These are phyloP conservation scores for Leptographium flavum DNA, from an alignment of 2,329 filamentous ascomycete genomes.

Conservation along the genomic window DNA sequence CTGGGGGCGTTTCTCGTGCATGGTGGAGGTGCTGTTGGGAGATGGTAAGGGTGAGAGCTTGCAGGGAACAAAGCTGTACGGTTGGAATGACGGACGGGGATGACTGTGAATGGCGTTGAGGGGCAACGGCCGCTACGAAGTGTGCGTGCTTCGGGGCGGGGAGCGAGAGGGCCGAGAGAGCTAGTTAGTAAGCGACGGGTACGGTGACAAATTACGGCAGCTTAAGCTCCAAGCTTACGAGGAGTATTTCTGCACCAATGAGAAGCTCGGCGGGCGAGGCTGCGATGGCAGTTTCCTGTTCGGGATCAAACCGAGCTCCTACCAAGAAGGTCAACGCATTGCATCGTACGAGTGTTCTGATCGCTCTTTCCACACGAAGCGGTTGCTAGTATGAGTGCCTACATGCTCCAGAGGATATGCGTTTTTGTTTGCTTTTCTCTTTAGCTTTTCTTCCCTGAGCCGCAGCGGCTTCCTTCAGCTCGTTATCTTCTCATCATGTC, in stretches of 20 bases:
- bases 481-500: slow-evolving; percentile 22
- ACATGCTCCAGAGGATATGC: too few relatives aligned
- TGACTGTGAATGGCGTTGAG: neutral
- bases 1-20: slow-evolving; percentile 42
- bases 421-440: neutral
- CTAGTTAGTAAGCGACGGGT: neutral
- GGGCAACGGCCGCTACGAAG: neutral
- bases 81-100: neutral
- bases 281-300: neutral
- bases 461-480: neutral
- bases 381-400: neutral
- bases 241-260: neutral
- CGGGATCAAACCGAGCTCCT: neutral
- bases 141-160: too few relatives aligned
- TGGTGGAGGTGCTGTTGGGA: slow-evolving; percentile 13
- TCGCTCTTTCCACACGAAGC: slow-evolving; percentile 1
- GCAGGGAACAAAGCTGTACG: too few relatives aligned
- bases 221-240: too few relatives aligned
- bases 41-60: too few relatives aligned
- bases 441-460: neutral
- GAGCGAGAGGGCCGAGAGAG: too few relatives aligned
- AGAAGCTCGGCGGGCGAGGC: neutral
- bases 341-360: neutral
- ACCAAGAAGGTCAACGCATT: neutral
- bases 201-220: neutral